Conservation (phyloP, 2,329 filamentous ascomycete species). For the Penicillium janthinellum region DNA sequence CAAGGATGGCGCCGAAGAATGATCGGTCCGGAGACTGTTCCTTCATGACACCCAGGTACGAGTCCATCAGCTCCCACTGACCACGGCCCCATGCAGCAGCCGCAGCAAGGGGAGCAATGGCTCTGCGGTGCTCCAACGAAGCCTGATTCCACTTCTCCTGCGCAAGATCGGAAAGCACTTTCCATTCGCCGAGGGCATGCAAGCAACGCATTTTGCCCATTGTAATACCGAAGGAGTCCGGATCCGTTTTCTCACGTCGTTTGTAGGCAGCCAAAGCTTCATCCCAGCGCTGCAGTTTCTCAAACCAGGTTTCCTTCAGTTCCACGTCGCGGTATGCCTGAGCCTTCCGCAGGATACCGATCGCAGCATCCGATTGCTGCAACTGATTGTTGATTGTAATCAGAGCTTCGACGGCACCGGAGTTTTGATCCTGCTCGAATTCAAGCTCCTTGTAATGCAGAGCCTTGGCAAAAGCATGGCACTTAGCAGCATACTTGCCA, state of each 20-base stretch:
- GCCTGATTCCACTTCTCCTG: constrained; percentile 94
- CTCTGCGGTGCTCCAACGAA: constrained; percentile 79
- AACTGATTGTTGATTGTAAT: constrained; percentile 99
- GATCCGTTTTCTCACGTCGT: constrained; percentile 74
- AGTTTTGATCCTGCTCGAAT: constrained; percentile 96
- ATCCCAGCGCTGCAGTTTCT: constrained; percentile 97
- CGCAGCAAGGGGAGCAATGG: constrained; percentile 90
- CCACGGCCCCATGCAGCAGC: constrained; percentile 94
- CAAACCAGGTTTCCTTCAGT: constrained; percentile 97
- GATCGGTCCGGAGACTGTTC: constrained; percentile 88
- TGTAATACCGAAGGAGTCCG: constrained; percentile 85
- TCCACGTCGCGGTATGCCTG: constrained; percentile 96
- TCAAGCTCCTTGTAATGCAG: constrained; percentile 98
- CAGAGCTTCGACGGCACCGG: constrained; percentile 89
- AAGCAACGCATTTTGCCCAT: constrained; percentile 99
- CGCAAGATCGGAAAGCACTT: constrained; percentile 81
- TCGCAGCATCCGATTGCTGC: constrained; percentile 96
- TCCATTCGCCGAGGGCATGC: constrained; percentile 97
- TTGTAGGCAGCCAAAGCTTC: constrained; percentile 92
- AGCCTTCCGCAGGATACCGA: constrained; percentile 94
- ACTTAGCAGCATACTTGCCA: constrained; percentile 91
- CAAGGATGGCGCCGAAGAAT: constrained; percentile 95
- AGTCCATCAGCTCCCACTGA: constrained; percentile 98
- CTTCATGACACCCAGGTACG: constrained; percentile 94
- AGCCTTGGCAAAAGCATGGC: constrained; percentile 96